These are phyloP conservation scores for Amphirosellinia nigrospora DNA, from an alignment of 495 filamentous ascomycete genomes.

Conservation along the genomic window DNA sequence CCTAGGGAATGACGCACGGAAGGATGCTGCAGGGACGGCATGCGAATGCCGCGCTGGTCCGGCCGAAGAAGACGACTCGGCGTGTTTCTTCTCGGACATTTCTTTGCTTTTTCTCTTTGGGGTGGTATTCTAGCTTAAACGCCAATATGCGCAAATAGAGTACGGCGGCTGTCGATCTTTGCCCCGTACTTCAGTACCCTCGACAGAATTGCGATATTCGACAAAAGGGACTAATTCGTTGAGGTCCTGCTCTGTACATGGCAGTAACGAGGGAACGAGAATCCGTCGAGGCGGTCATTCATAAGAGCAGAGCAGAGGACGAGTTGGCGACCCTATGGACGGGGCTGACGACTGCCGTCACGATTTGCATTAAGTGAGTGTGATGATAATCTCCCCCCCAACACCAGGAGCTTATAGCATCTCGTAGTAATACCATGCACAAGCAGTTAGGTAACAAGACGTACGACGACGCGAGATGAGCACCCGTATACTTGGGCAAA, in stretches of 20 bases:
- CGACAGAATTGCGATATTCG: conserved; percentile 3
- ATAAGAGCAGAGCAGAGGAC: conserved; percentile 4
- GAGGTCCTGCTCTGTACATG: conserved; percentile 14
- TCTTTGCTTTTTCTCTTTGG: conserved; percentile 31
- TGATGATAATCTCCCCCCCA: conserved; percentile 1
- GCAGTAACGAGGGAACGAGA: conserved; percentile 12
- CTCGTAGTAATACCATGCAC: conserved; percentile 13
- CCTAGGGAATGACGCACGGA: conserved; percentile 47
- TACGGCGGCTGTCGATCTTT: not conserved
- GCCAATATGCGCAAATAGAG: conserved; percentile 4
- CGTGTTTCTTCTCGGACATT: conserved; percentile 43
- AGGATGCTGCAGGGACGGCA: conserved; percentile 53
- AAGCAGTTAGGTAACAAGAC: not conserved
- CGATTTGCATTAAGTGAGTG: conserved; percentile 12
- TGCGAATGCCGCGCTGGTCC: conserved; percentile 51
- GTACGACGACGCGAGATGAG: conserved; percentile 12
- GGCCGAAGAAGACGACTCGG: conserved; percentile 44
- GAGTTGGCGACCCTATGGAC: not conserved
- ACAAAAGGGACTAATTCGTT: conserved; percentile 11
- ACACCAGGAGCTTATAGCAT: conserved; percentile 12
- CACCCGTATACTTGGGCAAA: not conserved
- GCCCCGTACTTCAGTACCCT: not conserved
- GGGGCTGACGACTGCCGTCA: conserved; percentile 4
- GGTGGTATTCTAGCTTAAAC: conserved; percentile 8
- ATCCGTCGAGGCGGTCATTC: conserved; percentile 6